Conservation (phyloP, 2,329 filamentous ascomycete genomes). For the Cercospora nicotianae region DNA sequence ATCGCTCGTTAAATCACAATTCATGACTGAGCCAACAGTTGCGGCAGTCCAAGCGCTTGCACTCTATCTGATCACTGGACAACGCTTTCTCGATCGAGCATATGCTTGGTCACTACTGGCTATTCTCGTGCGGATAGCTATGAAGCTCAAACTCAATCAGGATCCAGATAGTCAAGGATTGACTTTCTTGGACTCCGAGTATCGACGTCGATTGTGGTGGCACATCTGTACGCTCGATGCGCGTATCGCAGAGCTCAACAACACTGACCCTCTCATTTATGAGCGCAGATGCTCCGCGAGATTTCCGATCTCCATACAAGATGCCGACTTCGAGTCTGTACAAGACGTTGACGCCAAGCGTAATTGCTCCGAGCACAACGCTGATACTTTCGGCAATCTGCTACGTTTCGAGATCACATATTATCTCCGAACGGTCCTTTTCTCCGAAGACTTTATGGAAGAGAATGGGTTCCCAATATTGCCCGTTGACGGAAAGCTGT, state of each 20-base stretch:
- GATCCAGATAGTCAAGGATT: slow-evolving; percentile 25
- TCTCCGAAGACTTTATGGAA: slow-evolving; percentile 25
- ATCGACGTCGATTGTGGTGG: slow-evolving; percentile 28
- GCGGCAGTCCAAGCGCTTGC: slow-evolving; percentile 23
- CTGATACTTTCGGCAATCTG: slow-evolving; percentile 23
- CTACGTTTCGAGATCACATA: slow-evolving; percentile 29
- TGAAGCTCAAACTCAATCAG: slow-evolving; percentile 26
- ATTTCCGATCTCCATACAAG: slow-evolving; percentile 21
- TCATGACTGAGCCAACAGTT: slow-evolving; percentile 23
- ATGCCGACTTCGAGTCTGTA: slow-evolving; percentile 16
- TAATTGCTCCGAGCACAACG: slow-evolving; percentile 11
- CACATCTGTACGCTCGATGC: slow-evolving; percentile 29
- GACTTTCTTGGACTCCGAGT: slow-evolving; percentile 23
- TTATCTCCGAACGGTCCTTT: slow-evolving; percentile 27
- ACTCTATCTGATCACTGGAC: slow-evolving; percentile 24
- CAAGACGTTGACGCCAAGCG: slow-evolving; percentile 19
- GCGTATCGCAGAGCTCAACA: slow-evolving; percentile 22
- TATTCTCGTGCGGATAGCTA: slow-evolving; percentile 24
- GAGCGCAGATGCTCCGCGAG: slow-evolving; percentile 25
- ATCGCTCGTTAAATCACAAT: slow-evolving; percentile 19
- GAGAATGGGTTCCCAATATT: slow-evolving; percentile 26
- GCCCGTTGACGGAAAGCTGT: slow-evolving; percentile 25
- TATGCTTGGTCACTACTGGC: slow-evolving; percentile 27
- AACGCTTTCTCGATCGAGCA: slow-evolving; percentile 16
- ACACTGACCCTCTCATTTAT: slow-evolving; percentile 26